phyloP scores from a whole-genome alignment of 345 rosid genomes.

The Gynandropsis gynandra region DNA sequence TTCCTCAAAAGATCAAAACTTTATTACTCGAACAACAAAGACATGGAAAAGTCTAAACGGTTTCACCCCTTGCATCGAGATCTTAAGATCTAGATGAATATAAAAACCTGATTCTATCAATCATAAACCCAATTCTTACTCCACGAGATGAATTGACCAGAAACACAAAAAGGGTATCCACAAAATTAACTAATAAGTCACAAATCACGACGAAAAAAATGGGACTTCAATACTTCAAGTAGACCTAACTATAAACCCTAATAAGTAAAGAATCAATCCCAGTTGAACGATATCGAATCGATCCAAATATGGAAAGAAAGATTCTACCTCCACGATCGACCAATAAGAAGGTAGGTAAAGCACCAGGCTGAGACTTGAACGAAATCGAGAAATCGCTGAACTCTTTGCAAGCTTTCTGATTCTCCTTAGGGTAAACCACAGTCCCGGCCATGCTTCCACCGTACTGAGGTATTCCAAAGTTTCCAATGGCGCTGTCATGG shows the following conservation, averaged over 20 bases:
- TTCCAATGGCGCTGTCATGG: slow-evolving; percentile 85
- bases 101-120: too few species aligned
- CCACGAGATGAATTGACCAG: too few species aligned
- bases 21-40: too few species aligned
- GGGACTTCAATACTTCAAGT: not conserved
- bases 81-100: too few species aligned
- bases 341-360: slow-evolving; percentile 69
- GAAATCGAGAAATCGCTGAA: slow-evolving; percentile 51
- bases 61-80: too few species aligned
- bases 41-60: too few species aligned
- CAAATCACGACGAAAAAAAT: too few species aligned
- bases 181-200: too few species aligned
- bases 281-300: not conserved
- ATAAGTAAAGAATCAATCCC: too few species aligned
- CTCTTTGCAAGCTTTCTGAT: slow-evolving; percentile 64
- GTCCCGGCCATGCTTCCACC: slow-evolving; percentile 97
- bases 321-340: slow-evolving; percentile 86
- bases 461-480: slow-evolving; percentile 95
- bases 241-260: not conserved
- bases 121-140: too few species aligned
- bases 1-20: too few species aligned
- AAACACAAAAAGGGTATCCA: too few species aligned
- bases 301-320: slow-evolving; percentile 2
- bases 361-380: slow-evolving; percentile 55
- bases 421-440: slow-evolving; percentile 65